phyloP scores from a whole-genome alignment of 2,329 filamentous ascomycete species.

The Lasiodiplodia sp. region DNA sequence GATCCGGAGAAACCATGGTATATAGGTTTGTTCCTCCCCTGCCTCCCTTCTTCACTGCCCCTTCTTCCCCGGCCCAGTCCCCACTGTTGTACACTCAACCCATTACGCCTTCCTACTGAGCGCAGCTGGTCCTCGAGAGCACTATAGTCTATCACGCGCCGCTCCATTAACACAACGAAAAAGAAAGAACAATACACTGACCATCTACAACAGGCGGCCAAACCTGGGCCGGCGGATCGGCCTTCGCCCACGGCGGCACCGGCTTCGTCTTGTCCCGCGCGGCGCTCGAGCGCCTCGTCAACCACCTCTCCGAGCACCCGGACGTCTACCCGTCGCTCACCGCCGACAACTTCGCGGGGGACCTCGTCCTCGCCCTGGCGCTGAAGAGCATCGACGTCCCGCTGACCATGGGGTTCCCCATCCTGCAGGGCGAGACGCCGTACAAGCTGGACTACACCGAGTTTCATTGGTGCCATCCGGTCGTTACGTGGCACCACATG shows the following conservation, averaged over 20 bases:
- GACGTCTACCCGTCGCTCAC: constrained; percentile 43
- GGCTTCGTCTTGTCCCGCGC: constrained; percentile 60
- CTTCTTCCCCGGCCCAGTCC: too few species aligned
- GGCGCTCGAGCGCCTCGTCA: constrained; percentile 47
- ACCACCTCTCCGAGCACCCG: constrained; percentile 35
- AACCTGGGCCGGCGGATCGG: constrained; percentile 43
- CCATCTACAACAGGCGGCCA: constrained; percentile 37
- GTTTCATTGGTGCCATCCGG: constrained; percentile 52
- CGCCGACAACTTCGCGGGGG: constrained; percentile 47
- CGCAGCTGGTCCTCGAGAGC: too few species aligned
- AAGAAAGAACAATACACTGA: too few species aligned
- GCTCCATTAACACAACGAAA: too few species aligned
- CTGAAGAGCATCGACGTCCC: constrained; percentile 45
- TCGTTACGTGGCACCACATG: constrained; percentile 51
- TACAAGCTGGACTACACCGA: constrained; percentile 49
- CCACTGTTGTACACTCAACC: too few species aligned
- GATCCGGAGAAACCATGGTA: constrained; percentile 59
- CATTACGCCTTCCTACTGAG: too few species aligned
- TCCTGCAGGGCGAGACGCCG: constrained; percentile 55
- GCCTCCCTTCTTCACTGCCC: neutral
- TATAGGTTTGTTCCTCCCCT: constrained; percentile 37
- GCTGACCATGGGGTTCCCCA: constrained; percentile 50
- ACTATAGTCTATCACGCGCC: too few species aligned
- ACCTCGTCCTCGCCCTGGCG: constrained; percentile 48
- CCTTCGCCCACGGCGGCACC: constrained; percentile 62